Evolutionary conservation across 1,139 yeast species (phyloP).

Genomic region (Saccharomyces hybrid): DNA sequence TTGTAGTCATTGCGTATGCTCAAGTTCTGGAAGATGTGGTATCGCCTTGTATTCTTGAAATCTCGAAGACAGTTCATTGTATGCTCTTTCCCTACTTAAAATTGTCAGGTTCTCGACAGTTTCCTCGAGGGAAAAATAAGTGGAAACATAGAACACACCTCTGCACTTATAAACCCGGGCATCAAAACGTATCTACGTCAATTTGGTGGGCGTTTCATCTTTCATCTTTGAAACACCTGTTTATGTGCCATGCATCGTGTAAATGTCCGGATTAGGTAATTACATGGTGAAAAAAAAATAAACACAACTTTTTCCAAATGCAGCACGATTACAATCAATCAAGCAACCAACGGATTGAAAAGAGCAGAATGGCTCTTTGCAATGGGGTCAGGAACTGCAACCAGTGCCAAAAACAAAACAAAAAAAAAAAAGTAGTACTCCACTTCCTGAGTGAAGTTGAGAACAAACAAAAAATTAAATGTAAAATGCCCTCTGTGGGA

Average conservation of each 20-base stretch:
- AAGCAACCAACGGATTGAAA: not conserved
- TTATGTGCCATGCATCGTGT: not conserved
- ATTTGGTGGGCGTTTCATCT: not conserved
- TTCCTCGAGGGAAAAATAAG: not conserved
- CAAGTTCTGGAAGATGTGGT: not conserved
- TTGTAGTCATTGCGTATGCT: conserved; percentile 20
- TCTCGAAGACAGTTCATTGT: not conserved
- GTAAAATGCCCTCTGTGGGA: conserved; percentile 47
- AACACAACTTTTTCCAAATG: not conserved
- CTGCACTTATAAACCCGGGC: not conserved
- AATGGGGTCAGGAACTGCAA: too few species aligned
- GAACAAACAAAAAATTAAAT: conserved; percentile 5
- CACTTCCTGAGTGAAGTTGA: too few species aligned
- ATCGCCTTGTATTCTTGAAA: not conserved
- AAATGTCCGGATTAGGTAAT: conserved; percentile 3
- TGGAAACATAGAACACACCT: not conserved
- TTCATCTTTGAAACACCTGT: not conserved
- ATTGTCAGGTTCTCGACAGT: not conserved
- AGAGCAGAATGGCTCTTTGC: not conserved
- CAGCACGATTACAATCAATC: too few species aligned
- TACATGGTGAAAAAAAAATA: conserved; percentile 1
- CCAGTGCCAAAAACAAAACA: too few species aligned
- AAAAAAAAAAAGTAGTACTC: too few species aligned
- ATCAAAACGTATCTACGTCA: not conserved
- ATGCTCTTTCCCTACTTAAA: not conserved